These are phyloP conservation scores for Tetragonia tetragonoides DNA, from an alignment of 148 eudicot genomes.

Conservation along the genomic window DNA sequence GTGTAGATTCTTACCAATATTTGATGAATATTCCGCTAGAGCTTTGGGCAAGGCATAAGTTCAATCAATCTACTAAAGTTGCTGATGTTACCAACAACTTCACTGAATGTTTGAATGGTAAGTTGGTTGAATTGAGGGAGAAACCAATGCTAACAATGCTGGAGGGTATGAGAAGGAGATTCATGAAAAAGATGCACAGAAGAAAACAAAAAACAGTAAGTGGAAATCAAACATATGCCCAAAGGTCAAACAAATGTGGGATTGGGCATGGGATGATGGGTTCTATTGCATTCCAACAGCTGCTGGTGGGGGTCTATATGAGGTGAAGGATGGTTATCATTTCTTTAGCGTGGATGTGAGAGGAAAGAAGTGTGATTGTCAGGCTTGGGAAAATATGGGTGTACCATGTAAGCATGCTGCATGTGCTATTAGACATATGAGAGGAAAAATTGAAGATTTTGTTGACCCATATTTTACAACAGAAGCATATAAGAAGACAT, in stretches of 20 bases:
- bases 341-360: no score
- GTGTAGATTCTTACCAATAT: neutral
- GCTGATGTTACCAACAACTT: constrained; percentile 2
- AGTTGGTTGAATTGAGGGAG: no score
- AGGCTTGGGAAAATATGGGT: no score
- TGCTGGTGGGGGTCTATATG: neutral
- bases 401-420: no score
- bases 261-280: constrained; percentile 6
- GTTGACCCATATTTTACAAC: no score
- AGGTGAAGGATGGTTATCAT: constrained; percentile 1
- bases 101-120: no score
- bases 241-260: neutral
- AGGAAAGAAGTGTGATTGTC: no score
- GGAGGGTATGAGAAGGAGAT: no score
- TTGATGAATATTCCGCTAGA: neutral
- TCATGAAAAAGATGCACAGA: constrained; percentile 6
- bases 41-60: constrained; percentile 7
- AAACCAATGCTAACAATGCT: no score
- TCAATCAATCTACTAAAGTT: neutral
- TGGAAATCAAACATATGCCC: neutral
- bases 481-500: no score
- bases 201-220: neutral
- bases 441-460: no score
- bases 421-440: no score
- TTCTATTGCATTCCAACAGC: neutral